A percentile compares a stretch with the other conserved stretches of the same genome.
These are phyloP conservation scores for Asclepias syriaca DNA, from an alignment of 257 asterid species.

Conservation along the genomic window DNA sequence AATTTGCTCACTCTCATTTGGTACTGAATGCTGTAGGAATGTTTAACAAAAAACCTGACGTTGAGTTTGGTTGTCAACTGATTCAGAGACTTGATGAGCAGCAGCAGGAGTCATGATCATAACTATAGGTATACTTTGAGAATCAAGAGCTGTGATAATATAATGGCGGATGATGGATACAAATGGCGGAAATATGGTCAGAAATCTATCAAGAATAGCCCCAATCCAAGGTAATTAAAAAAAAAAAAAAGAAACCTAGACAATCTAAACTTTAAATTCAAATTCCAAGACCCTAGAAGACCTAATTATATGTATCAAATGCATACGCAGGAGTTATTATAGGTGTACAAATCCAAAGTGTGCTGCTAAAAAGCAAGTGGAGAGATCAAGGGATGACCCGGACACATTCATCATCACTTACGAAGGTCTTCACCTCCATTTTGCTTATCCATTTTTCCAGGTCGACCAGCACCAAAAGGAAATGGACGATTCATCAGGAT, in stretches of 20 bases:
- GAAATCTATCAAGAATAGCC: conserved; percentile 86
- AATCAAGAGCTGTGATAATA: conserved; percentile 64
- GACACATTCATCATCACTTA: conserved; percentile 65
- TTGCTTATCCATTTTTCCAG: conserved; percentile 55
- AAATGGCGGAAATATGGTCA: conserved; percentile 99
- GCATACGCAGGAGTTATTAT: conserved; percentile 62
- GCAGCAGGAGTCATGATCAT: conserved; percentile 20
- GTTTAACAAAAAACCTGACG: not conserved
- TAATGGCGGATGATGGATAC: conserved; percentile 82
- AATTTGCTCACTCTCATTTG: not conserved
- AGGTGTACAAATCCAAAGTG: conserved; percentile 86
- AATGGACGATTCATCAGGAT: conserved; percentile 10
- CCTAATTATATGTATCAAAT: not conserved
- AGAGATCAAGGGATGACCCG: conserved; percentile 63
- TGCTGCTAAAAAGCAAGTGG: conserved; percentile 86
- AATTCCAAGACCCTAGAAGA: too few relatives aligned
- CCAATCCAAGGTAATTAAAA: conserved; percentile 75
- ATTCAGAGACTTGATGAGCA: conserved; percentile 34
- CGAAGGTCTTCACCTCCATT: conserved; percentile 95
- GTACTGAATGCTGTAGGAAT: not conserved
- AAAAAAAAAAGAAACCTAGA: not conserved
- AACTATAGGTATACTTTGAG: conserved; percentile 53
- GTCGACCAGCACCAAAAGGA: conserved; percentile 10
- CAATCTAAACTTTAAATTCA: too few relatives aligned
- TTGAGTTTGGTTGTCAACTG: not conserved